Evolutionary conservation across 2,329 filamentous ascomycete species (phyloP), one percentile per base, ranked within the genome.

Genomic region (Corynespora cassiicola): DNA sequence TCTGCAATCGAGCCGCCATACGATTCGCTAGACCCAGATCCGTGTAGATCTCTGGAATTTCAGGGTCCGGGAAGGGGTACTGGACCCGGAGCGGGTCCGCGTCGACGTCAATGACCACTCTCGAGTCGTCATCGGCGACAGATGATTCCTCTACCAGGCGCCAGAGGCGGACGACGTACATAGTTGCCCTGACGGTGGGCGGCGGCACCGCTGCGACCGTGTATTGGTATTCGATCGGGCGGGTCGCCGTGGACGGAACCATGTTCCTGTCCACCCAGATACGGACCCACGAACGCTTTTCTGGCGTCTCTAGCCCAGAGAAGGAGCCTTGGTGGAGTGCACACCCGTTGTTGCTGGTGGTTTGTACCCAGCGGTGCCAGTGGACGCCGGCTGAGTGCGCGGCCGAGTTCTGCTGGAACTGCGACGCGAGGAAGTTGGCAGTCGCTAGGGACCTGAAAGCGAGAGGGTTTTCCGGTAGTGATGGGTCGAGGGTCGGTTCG

Each of bases 1-100:
- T 36, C 18, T 66, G 60, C 6, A 64, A 35, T 5, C 37, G 36
- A 14, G 40, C 36, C 2, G 63, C 63, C 9, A 59, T 55, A 10
- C 45, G 47, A 27, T 66, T 65, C 1, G 61, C 63, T 1, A 37
- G 31, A n/a, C 36, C 23, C 1, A 56, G 39, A 1, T 46, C 50
- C 1, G 58, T 64, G 33, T 63, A 58, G 6, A 56, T 9, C 17
- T 61, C 55, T 1, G 48, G 32, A 31, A 19, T 32, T 23, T 10
- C 20, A 12, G 3, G 11, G 18, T 9, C 14, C 18, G 27, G 5
- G 16, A 16, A 5, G 5, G 27, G 12, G 16, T 16, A 8, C 14
- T 10, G 18, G 19, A 30, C 12, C n/a, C 12, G 33, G 34, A 29
- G 11, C 25, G 20, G 31, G 12, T 10, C 30, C 34, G 7, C 14